Conservation (phyloP, 257 asterid species). For the Parsonsia alboflavescens region DNA sequence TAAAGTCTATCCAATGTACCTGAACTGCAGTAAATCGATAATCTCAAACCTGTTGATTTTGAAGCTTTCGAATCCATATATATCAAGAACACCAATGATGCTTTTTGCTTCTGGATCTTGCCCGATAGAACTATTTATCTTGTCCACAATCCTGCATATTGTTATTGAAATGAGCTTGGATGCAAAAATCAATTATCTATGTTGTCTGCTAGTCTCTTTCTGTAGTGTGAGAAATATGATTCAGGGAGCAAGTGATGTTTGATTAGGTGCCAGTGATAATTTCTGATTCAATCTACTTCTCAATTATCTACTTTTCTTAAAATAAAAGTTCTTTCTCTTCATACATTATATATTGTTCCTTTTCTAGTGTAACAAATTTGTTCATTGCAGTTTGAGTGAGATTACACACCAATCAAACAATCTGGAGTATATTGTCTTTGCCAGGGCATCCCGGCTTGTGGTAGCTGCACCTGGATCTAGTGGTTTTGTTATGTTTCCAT, state of each 20-base stretch:
- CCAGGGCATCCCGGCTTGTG: conserved; percentile 89
- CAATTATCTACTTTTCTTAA: not conserved
- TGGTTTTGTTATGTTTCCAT: conserved; percentile 82
- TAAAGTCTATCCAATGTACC: not conserved
- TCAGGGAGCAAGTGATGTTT: not conserved
- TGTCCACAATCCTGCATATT: conserved; percentile 83
- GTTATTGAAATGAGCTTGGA: conserved; percentile 6
- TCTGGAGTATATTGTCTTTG: conserved; percentile 90
- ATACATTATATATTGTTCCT: not conserved
- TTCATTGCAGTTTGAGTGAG: not conserved
- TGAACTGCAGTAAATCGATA: not conserved
- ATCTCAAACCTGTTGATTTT: conserved; percentile 72
- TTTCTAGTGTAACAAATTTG: not conserved
- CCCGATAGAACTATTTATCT: conserved; percentile 86
- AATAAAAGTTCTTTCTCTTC: not conserved
- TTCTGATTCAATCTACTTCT: not conserved
- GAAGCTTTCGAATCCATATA: conserved; percentile 94
- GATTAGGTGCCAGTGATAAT: not conserved
- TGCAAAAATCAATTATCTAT: not conserved
- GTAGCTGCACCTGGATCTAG: conserved; percentile 91
- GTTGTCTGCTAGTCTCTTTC: not conserved
- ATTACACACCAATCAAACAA: conserved; percentile 77
- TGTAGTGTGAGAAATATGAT: not conserved
- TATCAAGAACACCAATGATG: conserved; percentile 93
- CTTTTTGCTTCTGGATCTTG: conserved; percentile 84